These are phyloP conservation scores for Heterobasidion occidentale DNA, from an alignment of 1,284 basidiomycete genomes.

Conservation along the genomic window DNA sequence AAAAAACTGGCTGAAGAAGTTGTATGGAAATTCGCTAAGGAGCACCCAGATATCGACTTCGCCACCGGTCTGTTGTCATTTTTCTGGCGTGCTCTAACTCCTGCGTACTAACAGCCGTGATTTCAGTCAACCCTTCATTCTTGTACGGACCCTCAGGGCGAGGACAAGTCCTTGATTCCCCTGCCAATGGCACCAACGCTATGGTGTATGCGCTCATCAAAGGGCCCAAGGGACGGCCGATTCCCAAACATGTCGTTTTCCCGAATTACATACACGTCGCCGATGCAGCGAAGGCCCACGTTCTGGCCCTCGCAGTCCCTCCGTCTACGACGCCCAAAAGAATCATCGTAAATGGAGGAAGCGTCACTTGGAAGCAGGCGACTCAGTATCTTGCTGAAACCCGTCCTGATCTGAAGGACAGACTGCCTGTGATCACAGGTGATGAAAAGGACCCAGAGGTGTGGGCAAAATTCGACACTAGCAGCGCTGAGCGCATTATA, in stretches of 20 bases:
- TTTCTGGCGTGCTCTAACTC: not conserved
- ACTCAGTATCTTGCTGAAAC: not conserved
- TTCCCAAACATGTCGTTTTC: not conserved
- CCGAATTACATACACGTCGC: conserved; percentile 1
- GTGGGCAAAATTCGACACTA: not conserved
- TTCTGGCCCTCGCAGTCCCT: not conserved
- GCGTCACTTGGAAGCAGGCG: not conserved
- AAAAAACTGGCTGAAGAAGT: conserved; percentile 16
- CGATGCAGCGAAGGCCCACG: conserved; percentile 4
- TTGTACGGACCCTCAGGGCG: not conserved
- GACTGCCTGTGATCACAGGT: not conserved
- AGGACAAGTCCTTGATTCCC: not conserved
- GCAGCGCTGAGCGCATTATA: not conserved
- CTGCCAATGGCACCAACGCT: not conserved
- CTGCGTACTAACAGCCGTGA: not conserved
- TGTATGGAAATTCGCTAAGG: conserved; percentile 15
- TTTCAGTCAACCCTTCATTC: not conserved
- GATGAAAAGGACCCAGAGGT: not conserved
- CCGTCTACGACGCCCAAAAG: not conserved
- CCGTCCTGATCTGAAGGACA: conserved; percentile 1
- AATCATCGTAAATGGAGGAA: not conserved
- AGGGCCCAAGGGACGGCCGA: not conserved
- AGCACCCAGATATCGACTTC: conserved; percentile 14
- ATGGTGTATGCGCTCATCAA: conserved; percentile 2
- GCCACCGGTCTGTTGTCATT: conserved; percentile 7